Percentiles rank a stretch among this genome's conserved stretches.
phyloP scores from a whole-genome alignment of 305 asterid species.

The Petunia hybrid region DNA sequence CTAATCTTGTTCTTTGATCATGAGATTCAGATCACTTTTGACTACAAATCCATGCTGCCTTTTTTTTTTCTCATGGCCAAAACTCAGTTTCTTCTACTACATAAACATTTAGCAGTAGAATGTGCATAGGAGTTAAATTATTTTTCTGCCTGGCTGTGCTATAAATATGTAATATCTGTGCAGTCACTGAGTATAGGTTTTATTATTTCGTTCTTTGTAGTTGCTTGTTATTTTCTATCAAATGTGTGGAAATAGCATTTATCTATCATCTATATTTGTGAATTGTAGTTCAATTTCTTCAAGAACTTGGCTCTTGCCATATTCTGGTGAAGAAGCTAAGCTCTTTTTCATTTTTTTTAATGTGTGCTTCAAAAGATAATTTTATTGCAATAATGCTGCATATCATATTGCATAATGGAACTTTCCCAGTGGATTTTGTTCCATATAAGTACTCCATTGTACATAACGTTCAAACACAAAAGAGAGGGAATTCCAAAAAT shows the following conservation, averaged over 20 bases:
- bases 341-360: neutral
- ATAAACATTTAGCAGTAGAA: neutral
- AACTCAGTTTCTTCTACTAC: neutral
- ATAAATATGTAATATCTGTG: neutral
- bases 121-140: neutral
- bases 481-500: too few relatives aligned
- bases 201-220: neutral
- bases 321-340: neutral
- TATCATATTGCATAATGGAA: too few relatives aligned
- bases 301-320: neutral
- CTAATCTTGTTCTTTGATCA: slow-evolving; percentile 43
- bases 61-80: neutral
- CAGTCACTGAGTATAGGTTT: neutral
- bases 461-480: too few relatives aligned
- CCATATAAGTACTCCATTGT: too few relatives aligned
- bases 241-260: neutral
- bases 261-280: neutral
- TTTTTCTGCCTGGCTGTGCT: neutral
- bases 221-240: neutral
- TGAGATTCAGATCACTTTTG: slow-evolving; percentile 35
- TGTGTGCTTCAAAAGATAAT: too few relatives aligned
- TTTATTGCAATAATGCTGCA: too few relatives aligned
- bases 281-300: too few relatives aligned
- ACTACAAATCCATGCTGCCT: neutral
- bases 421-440: too few relatives aligned